These are phyloP conservation scores for Thielaviopsis musarum DNA, from an alignment of 2,329 filamentous ascomycete genomes.

Conservation along the genomic window DNA sequence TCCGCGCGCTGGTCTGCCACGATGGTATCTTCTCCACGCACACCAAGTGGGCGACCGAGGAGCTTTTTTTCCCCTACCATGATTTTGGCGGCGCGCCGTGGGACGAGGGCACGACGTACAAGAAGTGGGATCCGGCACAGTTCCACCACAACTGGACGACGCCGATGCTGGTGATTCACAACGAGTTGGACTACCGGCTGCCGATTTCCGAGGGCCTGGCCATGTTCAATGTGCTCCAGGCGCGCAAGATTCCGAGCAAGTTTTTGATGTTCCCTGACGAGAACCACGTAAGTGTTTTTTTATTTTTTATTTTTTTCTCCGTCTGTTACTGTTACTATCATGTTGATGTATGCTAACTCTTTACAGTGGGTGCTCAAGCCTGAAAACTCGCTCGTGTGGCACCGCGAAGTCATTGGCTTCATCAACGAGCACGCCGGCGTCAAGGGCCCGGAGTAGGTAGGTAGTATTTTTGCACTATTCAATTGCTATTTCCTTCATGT, in stretches of 20 bases:
- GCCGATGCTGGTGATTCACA: slow-evolving; percentile 74
- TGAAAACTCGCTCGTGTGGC: slow-evolving; percentile 84
- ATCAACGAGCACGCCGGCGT: slow-evolving; percentile 45
- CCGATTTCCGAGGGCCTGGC: slow-evolving; percentile 71
- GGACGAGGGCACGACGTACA: slow-evolving; percentile 46
- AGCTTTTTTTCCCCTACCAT: slow-evolving; percentile 54
- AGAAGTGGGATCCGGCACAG: slow-evolving; percentile 51
- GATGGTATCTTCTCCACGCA: slow-evolving; percentile 68
- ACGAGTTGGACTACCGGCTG: slow-evolving; percentile 74
- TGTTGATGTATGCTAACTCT: not conserved
- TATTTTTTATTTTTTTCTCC: not conserved
- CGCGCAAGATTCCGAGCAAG: slow-evolving; percentile 55
- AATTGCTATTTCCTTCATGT: not conserved
- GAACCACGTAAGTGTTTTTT: slow-evolving; percentile 30
- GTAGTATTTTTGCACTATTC: not conserved
- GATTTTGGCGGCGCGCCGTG: slow-evolving; percentile 47
- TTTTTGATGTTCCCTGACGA: slow-evolving; percentile 70
- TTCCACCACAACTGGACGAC: slow-evolving; percentile 60
- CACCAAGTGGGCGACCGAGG: slow-evolving; percentile 46
- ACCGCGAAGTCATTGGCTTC: slow-evolving; percentile 68
- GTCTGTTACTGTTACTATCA: not conserved
- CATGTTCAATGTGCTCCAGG: slow-evolving; percentile 75
- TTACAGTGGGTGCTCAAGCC: slow-evolving; percentile 67
- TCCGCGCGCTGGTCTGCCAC: slow-evolving; percentile 78
- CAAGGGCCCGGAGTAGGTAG: not conserved